Evolutionary conservation across 164 flowering plant genomes (phyloP), one percentile per base, ranked within the genome.

Genomic region (Hamamelis virginiana): DNA sequence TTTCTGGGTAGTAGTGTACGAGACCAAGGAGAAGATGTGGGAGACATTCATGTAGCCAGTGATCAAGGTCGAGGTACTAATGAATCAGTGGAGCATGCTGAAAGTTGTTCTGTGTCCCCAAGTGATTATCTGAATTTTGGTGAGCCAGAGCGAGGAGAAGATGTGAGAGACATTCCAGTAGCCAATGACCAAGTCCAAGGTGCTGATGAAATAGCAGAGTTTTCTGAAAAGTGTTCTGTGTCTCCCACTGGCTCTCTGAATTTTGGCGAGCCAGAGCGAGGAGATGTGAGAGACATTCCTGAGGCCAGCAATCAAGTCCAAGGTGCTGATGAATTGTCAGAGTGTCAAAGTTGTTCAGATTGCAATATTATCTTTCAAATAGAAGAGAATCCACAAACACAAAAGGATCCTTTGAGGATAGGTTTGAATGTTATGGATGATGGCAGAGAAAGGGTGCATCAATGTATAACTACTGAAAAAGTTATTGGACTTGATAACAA

Each of bases 311-410:
- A 56, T 68, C 77, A 69, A 64, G 57, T 25, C 62, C 75, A 62
- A 57, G 66, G 23, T 38, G 48, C 25, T 25, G 64, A 57, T 53
- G 69, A 51, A 50, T 64, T 47, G 46, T 67, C 19, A 8, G 73
- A 55, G 52, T 47, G 72, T 72, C 57, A 85, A 55, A 61, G 55
- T 57, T 70, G 56, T 75, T 60, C 77, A 13, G 66, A 45, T 18
- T n/a, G n/a, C n/a, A 45, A 41, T 33, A 72, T 75, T 58, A 50
- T 72, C 38, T 73, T 74, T 70, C 61, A 72, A 38, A 63, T 23
- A 28, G 66, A 72, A 72, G 67, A 64, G 57, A 75, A 75, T 23
- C 73, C 62, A 5, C 56, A 38, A 19, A 59, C 43, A 53, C 70
- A 69, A 62, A 71, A 69, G 21, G 64, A 50, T 67, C 64, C 75